Conservation (phyloP, 495 filamentous ascomycete genomes). For the Evansstolkia leycettana region DNA sequence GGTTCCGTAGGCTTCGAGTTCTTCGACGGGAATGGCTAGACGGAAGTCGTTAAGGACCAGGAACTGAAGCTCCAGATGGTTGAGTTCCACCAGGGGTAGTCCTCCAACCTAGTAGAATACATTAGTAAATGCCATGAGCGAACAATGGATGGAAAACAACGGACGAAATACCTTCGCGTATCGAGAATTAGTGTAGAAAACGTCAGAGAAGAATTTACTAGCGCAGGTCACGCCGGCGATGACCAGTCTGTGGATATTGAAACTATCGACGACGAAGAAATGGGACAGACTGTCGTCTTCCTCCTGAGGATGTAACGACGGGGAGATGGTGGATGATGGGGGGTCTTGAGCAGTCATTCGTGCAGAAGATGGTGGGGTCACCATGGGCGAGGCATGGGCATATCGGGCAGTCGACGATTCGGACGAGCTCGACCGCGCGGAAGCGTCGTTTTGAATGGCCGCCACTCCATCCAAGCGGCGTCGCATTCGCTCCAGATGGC, state of each 20-base stretch:
- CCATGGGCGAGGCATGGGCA: slow-evolving; percentile 18
- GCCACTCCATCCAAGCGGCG: slow-evolving; percentile 12
- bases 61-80: slow-evolving; percentile 95
- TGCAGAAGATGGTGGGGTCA: slow-evolving; percentile 23
- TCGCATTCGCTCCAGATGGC: slow-evolving; percentile 37
- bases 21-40: slow-evolving; percentile 84
- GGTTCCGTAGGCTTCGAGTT: slow-evolving; percentile 93
- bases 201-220: slow-evolving; percentile 99
- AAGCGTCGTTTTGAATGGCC: slow-evolving; percentile 3
- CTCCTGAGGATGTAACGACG: slow-evolving; percentile 22
- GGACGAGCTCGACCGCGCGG: slow-evolving; percentile 6
- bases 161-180: slow-evolving; percentile 77
- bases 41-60: slow-evolving; percentile 95
- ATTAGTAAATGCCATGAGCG: slow-evolving; percentile 6
- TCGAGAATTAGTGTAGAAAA: slow-evolving; percentile 98
- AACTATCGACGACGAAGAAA: slow-evolving; percentile 97
- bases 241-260: slow-evolving; percentile 94
- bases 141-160: slow-evolving; percentile 1
- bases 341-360: slow-evolving; percentile 22
- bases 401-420: slow-evolving; percentile 7
- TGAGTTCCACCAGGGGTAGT: slow-evolving; percentile 88
- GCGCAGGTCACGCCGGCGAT: slow-evolving; percentile 97
- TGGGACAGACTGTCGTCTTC: slow-evolving; percentile 54
- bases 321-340: slow-evolving; percentile 16
- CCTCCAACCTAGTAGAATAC: slow-evolving; percentile 64